Evolutionary conservation across 768 basidiomycete species (phyloP).

Genomic region (Gloeostereum incarnatum): DNA sequence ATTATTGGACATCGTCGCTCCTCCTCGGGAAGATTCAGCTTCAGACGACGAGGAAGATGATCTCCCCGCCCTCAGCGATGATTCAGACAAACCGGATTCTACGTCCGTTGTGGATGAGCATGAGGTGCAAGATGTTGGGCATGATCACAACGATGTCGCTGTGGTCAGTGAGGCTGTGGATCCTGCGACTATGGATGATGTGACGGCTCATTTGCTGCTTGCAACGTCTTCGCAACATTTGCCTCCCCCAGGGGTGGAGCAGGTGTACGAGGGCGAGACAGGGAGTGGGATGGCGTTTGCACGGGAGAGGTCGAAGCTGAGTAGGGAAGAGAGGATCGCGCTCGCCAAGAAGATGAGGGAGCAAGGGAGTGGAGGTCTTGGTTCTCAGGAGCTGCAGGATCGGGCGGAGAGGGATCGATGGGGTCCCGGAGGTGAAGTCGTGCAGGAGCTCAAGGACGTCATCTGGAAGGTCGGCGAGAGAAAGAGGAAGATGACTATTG

Average conservation of each 20-base stretch:
- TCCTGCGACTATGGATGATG: constrained; percentile 36
- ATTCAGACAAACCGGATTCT: constrained; percentile 20
- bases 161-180: constrained; percentile 17
- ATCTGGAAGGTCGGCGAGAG: constrained; percentile 80
- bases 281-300: constrained; percentile 27
- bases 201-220: constrained; percentile 42
- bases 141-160: constrained; percentile 10
- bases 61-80: constrained; percentile 47
- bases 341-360: constrained; percentile 46
- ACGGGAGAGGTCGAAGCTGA: constrained; percentile 56
- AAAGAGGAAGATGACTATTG: constrained; percentile 45
- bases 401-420: constrained; percentile 12
- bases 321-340: constrained; percentile 68
- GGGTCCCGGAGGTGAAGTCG: constrained; percentile 74
- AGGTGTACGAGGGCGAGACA: constrained; percentile 74
- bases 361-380: constrained; percentile 19
- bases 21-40: constrained; percentile 19
- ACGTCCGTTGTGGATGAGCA: constrained; percentile 27
- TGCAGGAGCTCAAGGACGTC: constrained; percentile 78
- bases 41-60: constrained; percentile 29
- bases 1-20: constrained; percentile 48
- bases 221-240: constrained; percentile 42
- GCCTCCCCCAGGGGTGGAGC: constrained; percentile 62
- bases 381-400: constrained; percentile 11
- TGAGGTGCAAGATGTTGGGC: constrained; percentile 12